A percentile compares a stretch with the other conserved stretches of the same genome.
Conservation (phyloP, 208 protist genomes). For the Blechomonas ayalai region DNA sequence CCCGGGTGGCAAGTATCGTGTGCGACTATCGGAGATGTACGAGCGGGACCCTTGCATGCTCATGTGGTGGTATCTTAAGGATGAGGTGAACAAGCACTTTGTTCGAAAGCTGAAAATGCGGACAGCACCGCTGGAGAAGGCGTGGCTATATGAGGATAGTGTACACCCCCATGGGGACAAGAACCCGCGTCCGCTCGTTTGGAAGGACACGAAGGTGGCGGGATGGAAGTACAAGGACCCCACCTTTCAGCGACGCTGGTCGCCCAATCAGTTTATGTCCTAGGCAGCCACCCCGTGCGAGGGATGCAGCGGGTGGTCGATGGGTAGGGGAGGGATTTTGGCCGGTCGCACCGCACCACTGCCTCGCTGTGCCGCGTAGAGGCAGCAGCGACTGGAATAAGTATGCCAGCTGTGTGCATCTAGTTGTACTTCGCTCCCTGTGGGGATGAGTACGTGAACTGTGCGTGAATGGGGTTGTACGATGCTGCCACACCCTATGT, state of each 20-base stretch:
- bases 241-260: slow-evolving; percentile 76
- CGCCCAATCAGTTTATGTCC: slow-evolving; percentile 78
- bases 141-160: slow-evolving; percentile 86
- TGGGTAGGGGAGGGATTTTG: no score
- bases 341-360: no score
- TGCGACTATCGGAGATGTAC: slow-evolving; percentile 88
- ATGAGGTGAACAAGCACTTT: slow-evolving; percentile 88
- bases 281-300: no score
- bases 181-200: slow-evolving; percentile 75
- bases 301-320: no score
- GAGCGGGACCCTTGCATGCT: slow-evolving; percentile 91
- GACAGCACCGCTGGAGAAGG: slow-evolving; percentile 86
- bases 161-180: slow-evolving; percentile 86
- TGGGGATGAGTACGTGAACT: no score
- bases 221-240: slow-evolving; percentile 79
- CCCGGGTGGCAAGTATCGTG: slow-evolving; percentile 86
- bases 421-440: no score
- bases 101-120: slow-evolving; percentile 87
- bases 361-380: no score
- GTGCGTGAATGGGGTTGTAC: no score
- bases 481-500: no score
- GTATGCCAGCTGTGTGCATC: no score
- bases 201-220: slow-evolving; percentile 44
- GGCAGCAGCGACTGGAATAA: no score
- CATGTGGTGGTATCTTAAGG: slow-evolving; percentile 89